Conservation (phyloP, 2,329 filamentous ascomycete genomes). For the Cladosporium velox region DNA sequence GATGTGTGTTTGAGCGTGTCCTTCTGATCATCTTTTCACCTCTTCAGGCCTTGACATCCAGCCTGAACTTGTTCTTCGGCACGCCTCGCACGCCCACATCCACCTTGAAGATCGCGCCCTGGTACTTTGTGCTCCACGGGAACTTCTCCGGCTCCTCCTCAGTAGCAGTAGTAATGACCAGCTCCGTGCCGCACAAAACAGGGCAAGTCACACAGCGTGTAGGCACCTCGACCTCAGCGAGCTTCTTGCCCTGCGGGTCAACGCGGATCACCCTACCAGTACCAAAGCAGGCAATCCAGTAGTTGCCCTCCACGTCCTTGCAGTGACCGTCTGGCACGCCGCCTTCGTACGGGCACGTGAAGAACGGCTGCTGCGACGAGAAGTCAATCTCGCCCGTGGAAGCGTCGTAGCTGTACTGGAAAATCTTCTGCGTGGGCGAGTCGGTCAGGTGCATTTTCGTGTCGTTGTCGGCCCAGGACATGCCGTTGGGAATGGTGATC, state of each 20-base stretch:
- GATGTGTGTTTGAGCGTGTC: background rate
- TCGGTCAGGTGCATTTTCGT: slow-evolving; percentile 82
- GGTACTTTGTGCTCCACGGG: slow-evolving; percentile 62
- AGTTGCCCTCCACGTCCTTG: slow-evolving; percentile 78
- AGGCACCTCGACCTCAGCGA: slow-evolving; percentile 74
- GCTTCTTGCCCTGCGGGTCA: slow-evolving; percentile 65
- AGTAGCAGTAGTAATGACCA: slow-evolving; percentile 80
- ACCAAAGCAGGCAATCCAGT: slow-evolving; percentile 88
- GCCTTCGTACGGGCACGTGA: slow-evolving; percentile 65
- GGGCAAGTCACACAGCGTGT: slow-evolving; percentile 80
- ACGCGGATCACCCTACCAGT: slow-evolving; percentile 75
- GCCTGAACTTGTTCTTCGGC: slow-evolving; percentile 65
- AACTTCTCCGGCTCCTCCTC: slow-evolving; percentile 65
- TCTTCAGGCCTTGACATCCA: slow-evolving; percentile 26
- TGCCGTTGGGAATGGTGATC: slow-evolving; percentile 79
- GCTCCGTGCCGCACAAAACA: slow-evolving; percentile 70
- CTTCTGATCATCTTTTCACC: background rate
- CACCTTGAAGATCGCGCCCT: slow-evolving; percentile 73
- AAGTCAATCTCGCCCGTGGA: slow-evolving; percentile 65
- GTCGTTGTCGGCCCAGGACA: slow-evolving; percentile 74
- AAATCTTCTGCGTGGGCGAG: slow-evolving; percentile 70
- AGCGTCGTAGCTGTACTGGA: slow-evolving; percentile 71
- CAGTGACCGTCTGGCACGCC: slow-evolving; percentile 78
- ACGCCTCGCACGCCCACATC: slow-evolving; percentile 73
- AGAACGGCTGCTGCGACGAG: slow-evolving; percentile 70